Evolutionary conservation across 192 early-diverging fungal genomes (phyloP).

Genomic region (Podila horticola): DNA sequence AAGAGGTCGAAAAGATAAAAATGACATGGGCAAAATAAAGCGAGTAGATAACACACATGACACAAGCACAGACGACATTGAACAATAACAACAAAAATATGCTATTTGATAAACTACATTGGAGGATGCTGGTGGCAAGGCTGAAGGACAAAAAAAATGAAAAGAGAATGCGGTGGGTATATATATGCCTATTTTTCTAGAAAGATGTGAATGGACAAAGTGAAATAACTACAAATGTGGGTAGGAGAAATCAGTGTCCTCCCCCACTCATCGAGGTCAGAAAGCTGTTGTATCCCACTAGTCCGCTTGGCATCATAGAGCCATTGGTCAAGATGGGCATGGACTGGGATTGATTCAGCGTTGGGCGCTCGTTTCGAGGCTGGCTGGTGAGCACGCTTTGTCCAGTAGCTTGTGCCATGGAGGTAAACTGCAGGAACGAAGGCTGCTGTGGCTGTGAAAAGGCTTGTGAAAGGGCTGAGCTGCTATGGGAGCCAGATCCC

Average conservation of each 20-base stretch:
- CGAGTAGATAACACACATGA: too few species aligned
- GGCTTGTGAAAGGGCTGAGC: background rate
- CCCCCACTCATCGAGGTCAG: background rate
- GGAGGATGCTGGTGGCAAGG: too few species aligned
- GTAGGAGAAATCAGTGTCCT: background rate
- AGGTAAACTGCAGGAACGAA: background rate
- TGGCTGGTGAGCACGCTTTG: background rate
- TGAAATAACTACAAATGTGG: background rate
- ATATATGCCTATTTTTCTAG: too few species aligned
- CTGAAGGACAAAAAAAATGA: too few species aligned
- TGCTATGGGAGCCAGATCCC: background rate
- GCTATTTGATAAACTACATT: too few species aligned
- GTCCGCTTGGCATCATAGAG: background rate
- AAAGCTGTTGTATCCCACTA: background rate
- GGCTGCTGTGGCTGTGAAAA: background rate
- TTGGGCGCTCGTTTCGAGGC: background rate
- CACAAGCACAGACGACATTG: too few species aligned
- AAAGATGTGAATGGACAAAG: background rate
- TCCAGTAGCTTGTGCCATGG: background rate
- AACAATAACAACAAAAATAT: too few species aligned
- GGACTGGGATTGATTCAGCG: background rate
- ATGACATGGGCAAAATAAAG: too few species aligned
- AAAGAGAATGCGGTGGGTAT: too few species aligned
- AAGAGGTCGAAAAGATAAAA: too few species aligned
- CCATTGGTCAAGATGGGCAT: background rate